Base-by-base conservation (phyloP, 441 rosid species). In the Melastoma candidum region DNA sequence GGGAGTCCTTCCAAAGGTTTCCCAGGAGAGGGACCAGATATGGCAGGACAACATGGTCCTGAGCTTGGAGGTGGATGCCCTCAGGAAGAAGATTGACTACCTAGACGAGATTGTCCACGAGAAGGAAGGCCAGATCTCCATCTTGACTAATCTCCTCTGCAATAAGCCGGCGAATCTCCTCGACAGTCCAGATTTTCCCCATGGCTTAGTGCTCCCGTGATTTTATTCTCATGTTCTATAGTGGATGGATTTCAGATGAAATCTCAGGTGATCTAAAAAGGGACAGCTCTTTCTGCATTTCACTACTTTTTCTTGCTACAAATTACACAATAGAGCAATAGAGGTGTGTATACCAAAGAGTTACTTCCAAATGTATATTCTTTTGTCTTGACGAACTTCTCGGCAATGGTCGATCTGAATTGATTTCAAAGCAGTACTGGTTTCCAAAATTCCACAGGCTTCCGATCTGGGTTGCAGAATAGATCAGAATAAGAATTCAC, bases 91-190 rank as follows among this genome's bases (percentile, higher is more conserved):
- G 76, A 68, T 87, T 27, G 95, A 90, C 47, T 63, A 60, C 48
- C 74, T 89, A 43, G 97, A 94, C 22, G 97, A 87, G 66, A 95
- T 80, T 48, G 63, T 87, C 4, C 87, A 81, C 45, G 56, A 86
- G 67, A 94, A 87, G 75, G 99, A 90, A 80, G 97, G 99, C 25
- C 85, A 94, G 67, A 87, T 94, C 63, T 85, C 94, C 45, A 90
- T 94, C 63, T 72, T 90, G 24, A 87, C 83, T 68, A 97, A 94
- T 69, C 53, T 80, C 44, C 27, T 90, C 4, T 71, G 81, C 53
- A 80, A 60, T 65, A 76, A 70, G 59, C 71, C 71, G 56, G 79
- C 76, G 43, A 82, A 72, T 54, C 76, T 89, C 54, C 82, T 93
- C 51, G 74, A 77, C 11, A 68, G 79, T 63, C 81, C 77, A 1